Evolutionary conservation across 179 eudicot species (phyloP).

Genomic region (Silene vulgaris): DNA sequence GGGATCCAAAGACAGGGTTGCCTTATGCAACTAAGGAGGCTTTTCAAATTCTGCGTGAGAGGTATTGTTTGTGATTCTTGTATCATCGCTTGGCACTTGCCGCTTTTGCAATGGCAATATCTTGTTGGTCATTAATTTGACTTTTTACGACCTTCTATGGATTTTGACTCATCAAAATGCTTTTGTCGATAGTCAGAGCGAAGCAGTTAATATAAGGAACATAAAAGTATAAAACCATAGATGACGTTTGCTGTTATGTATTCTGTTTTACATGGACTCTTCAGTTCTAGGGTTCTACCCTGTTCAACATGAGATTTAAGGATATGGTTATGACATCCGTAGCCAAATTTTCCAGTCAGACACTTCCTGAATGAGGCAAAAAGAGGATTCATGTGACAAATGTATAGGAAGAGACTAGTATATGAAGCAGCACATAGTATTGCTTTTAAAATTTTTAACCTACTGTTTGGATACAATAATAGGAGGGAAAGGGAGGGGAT

Average conservation of each 20-base stretch:
- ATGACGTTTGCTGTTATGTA: neutral
- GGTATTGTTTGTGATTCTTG: conserved; percentile 37
- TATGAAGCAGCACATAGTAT: neutral
- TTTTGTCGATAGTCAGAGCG: neutral
- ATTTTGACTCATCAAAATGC: neutral
- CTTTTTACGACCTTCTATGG: neutral
- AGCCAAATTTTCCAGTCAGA: neutral
- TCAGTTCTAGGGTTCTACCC: neutral
- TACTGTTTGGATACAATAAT: too few species aligned
- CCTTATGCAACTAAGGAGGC: conserved; percentile 98
- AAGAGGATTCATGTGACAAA: neutral
- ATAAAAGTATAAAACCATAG: neutral
- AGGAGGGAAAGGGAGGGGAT: too few species aligned
- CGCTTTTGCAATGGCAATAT: neutral
- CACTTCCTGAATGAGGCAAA: neutral
- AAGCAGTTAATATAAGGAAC: neutral
- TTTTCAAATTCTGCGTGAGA: conserved; percentile 60
- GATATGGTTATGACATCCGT: neutral
- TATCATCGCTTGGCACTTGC: neutral
- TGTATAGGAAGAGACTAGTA: neutral
- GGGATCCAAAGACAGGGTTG: conserved; percentile 88
- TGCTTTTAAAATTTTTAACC: too few species aligned
- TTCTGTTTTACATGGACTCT: neutral
- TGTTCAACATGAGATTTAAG: neutral
- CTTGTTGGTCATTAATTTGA: neutral